Evolutionary conservation across 192 early-diverging fungal genomes (phyloP).

Genomic region (Umbelopsis isabellina): DNA sequence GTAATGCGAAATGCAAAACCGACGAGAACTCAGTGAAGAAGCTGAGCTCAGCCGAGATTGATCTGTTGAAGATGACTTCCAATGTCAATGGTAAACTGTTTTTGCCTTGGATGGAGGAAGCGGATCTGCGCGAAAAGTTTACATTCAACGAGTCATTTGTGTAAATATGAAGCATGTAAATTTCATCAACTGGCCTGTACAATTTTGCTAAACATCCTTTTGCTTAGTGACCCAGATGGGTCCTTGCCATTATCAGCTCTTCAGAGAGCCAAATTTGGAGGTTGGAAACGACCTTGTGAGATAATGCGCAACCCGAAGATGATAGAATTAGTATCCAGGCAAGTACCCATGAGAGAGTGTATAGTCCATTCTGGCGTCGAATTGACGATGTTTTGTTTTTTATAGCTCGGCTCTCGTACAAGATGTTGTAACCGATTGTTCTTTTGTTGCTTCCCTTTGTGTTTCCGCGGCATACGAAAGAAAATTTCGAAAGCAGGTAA

Average conservation of each 20-base stretch:
- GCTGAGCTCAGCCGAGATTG: conserved; percentile 53
- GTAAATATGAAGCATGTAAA: conserved; percentile 33
- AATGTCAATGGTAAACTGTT: conserved; percentile 71
- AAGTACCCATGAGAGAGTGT: background rate
- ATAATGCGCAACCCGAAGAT: conserved; percentile 71
- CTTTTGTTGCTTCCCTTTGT: conserved; percentile 91
- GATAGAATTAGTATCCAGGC: conserved; percentile 65
- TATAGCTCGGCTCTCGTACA: conserved; percentile 67
- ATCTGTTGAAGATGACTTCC: conserved; percentile 69
- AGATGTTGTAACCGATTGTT: conserved; percentile 94
- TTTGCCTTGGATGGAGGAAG: conserved; percentile 71
- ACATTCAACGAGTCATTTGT: conserved; percentile 52
- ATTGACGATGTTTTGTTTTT: background rate
- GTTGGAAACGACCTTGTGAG: conserved; percentile 82
- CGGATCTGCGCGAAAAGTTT: conserved; percentile 67
- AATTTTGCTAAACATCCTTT: conserved; percentile 28
- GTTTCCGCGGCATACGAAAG: conserved; percentile 82
- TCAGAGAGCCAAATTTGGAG: conserved; percentile 72
- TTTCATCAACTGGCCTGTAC: conserved; percentile 22
- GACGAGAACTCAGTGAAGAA: conserved; percentile 30
- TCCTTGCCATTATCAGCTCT: conserved; percentile 69
- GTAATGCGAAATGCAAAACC: conserved; percentile 1
- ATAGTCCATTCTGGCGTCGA: background rate
- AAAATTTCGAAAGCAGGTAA: conserved; percentile 71
- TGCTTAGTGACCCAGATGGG: conserved; percentile 77